Evolutionary conservation across 2,329 filamentous ascomycete species (phyloP).

Genomic region (Coniosporium uncinatum): DNA sequence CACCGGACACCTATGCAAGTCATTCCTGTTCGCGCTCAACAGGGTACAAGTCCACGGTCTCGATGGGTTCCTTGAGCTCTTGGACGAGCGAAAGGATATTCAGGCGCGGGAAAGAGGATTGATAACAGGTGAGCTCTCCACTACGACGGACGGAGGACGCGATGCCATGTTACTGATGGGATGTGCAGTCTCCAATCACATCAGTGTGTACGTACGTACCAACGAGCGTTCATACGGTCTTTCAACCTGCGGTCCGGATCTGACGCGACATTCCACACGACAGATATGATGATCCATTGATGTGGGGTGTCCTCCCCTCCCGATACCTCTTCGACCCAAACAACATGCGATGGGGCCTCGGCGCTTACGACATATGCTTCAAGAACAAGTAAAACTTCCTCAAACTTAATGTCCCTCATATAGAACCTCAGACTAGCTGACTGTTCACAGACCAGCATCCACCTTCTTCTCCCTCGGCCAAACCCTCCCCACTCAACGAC

Average conservation of each 20-base stretch:
- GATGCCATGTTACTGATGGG: too few relatives aligned
- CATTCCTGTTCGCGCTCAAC: conserved; percentile 72
- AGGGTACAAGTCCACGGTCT: conserved; percentile 72
- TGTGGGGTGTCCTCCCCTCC: conserved; percentile 86
- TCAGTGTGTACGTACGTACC: conserved; percentile 69
- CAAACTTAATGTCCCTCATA: too few relatives aligned
- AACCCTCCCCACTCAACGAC: conserved; percentile 83
- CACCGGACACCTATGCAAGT: conserved; percentile 64
- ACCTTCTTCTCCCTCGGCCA: conserved; percentile 88
- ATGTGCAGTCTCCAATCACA: conserved; percentile 77
- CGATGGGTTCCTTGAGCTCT: conserved; percentile 65
- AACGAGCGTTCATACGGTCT: conserved; percentile 7
- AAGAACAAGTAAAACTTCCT: conserved; percentile 50
- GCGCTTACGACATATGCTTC: conserved; percentile 95
- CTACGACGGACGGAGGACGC: too few relatives aligned
- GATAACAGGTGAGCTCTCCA: conserved; percentile 74
- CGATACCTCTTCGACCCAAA: conserved; percentile 64
- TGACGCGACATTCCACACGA: too few relatives aligned
- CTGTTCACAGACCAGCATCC: conserved; percentile 58
- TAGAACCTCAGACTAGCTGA: conserved; percentile 11
- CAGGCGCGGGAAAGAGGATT: conserved; percentile 67
- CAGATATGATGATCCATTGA: conserved; percentile 89
- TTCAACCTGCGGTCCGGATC: background rate
- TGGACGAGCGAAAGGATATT: conserved; percentile 68
- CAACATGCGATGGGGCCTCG: conserved; percentile 84